Conservation (phyloP, 345 rosid species). For the Salix purpurea region DNA sequence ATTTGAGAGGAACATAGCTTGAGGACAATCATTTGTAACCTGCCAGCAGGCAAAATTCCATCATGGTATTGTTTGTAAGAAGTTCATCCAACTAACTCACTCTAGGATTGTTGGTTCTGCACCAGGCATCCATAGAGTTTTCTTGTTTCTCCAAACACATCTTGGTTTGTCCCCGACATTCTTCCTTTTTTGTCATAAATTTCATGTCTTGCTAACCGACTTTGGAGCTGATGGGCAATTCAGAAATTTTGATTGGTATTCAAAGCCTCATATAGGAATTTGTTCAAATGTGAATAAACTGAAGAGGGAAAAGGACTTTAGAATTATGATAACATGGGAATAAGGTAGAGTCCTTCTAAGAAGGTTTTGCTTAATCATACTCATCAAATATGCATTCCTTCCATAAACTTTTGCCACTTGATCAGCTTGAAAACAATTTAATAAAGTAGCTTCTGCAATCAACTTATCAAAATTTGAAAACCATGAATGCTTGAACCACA, state of each 20-base stretch:
- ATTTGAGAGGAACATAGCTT: not conserved
- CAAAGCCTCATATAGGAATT: not conserved
- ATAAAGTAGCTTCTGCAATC: not conserved
- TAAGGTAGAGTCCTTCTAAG: not conserved
- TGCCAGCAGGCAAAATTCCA: not conserved
- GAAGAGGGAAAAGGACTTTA: not conserved
- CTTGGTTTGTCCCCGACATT: not conserved
- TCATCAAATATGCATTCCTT: not conserved
- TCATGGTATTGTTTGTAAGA: not conserved
- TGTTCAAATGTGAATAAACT: not conserved
- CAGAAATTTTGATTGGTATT: not conserved
- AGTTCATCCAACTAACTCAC: not conserved
- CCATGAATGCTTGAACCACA: not conserved
- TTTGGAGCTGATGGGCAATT: not conserved
- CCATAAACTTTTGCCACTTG: not conserved
- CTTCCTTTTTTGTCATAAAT: not conserved
- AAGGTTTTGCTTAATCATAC: not conserved
- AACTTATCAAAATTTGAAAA: not conserved
- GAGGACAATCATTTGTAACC: not conserved
- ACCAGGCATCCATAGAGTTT: not conserved
- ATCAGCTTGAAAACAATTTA: conserved; percentile 9
- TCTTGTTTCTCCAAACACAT: not conserved
- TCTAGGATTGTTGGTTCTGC: not conserved
- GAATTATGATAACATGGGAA: not conserved
- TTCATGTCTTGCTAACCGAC: not conserved